Base-by-base conservation (phyloP, 2,329 filamentous ascomycete genomes). In the Cladophialophora bantiana region DNA sequence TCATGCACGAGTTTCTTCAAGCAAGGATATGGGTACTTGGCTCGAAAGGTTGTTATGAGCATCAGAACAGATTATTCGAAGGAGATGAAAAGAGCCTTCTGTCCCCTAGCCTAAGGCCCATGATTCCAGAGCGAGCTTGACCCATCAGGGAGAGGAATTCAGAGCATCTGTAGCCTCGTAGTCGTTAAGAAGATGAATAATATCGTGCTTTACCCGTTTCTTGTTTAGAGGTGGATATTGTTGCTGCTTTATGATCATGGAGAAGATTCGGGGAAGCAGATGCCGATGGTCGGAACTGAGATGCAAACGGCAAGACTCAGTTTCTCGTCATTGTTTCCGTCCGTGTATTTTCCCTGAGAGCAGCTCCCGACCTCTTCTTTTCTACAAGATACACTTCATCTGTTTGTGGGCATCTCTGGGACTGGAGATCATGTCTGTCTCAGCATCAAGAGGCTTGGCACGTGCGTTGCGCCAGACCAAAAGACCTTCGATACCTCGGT, bases 381-480 rank as follows among this genome's bases (percentile, higher is more conserved):
- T n/a, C 52, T 10, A 3, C 45, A 10, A 26, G 6, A 50, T 7
- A 26, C 45, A 9, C n/a, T 13, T 10, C 45, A 26, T 50, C 18
- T 26, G 45, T 50, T 20, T 10, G 26, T 7, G 26, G 20, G 26
- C 18, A 20, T 50, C 45, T 20, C 45, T 1, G 20, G 9, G 4
- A 18, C 18, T 18, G 45, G 18, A 18, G 26, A 62, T 9, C 9
- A 70, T 70, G 68, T 60, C 68, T 34, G 59, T 26, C 15, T 48
- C 65, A 7, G 63, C 63, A 32, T 66, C 68, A 31, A 68, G 62
- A 56, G 52, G 55, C 50, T 52, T 70, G 32, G 48, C 42, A 18
- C 68, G 65, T 26, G 59, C 50, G 7, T 53, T 68, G 65, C 65
- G 65, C 58, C 62, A 64, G 50, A 57, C 57, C 3, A 70, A 60